Base-by-base conservation (phyloP, 495 filamentous ascomycete species). In the Mycothermus thermophilus region DNA sequence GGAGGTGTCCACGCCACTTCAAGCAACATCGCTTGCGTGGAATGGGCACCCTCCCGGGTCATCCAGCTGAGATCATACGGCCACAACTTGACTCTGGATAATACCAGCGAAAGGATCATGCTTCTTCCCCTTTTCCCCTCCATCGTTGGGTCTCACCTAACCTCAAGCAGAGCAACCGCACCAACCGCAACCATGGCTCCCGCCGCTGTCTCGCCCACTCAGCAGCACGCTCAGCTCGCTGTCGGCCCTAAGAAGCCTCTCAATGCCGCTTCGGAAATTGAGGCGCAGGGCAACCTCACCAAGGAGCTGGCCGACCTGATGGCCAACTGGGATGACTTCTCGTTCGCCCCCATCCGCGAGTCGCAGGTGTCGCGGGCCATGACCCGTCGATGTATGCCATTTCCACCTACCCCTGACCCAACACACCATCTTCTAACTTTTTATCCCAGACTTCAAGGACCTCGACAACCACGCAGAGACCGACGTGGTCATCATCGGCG, bases 101-200 rank as follows among this genome's bases (percentile, higher is more conserved):
- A 90, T 88, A 79, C 83, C 81, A 84, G 84, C 84, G 83, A 82
- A 85, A 90, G 81, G 80, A 88, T 83, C 82, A 86, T 86, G 80
- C 79, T 72, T 55, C 41, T 40, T 38, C 29, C 45, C 42, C 47
- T 66, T 63, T 65, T 63, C 66, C 57, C 58, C 55, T 52, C 50
- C 38, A 39, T 46, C 47, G 43, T 25, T 34, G 30, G 27, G 31
- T 24, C 24, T 37, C 27, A 42, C 37, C 30, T 28, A 35, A 44
- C 51, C 55, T 52, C 53, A 43, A 28, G 50, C 60, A 48, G 56
- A 65, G 60, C 11, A 29, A 19, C 7, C 16, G 6, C 13, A n/a
- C 30, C 12, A 33, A 29, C 8, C 18, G 42, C 55, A 54, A 78
- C 48, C 36, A 90, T 92, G 83, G 75, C 79, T 67, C 83, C 83